Base-by-base conservation (phyloP, 192 early-diverging fungal genomes). In the Globomyces pollinis-pini region DNA sequence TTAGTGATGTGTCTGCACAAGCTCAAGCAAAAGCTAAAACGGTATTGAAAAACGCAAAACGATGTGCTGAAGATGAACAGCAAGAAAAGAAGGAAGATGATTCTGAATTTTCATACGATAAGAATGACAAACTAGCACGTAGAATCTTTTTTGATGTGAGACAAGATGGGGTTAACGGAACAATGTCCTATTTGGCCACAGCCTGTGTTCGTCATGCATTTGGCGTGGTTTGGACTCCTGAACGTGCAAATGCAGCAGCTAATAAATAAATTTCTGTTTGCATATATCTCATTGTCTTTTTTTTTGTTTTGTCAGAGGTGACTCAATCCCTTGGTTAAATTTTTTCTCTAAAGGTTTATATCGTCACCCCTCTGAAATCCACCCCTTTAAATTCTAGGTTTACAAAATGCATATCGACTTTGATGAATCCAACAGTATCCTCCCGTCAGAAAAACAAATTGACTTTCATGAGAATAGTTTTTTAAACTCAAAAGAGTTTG, bases 81-180 rank as follows among this genome's bases (percentile, higher is more conserved):
- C 7, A 13, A 55, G 33, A 21, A 55, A 35, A 62, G 43, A 54
- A 55, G 50, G 2, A 44, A 38, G 34, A 12, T 6, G 60, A n/a
- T n/a, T 3, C 44, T 9, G 72, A 79, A 16, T 57, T 76, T 24
- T 65, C 66, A 9, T 80, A 84, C 65, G 79, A 85, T 21, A 57
- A 71, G 24, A 78, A 91, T 55, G 81, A 84, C 34, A 67, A 57
- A 0, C 50, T 88, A 36, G 86, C 85, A 1, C 71, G 85, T 4
- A 63, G 77, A 3, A 71, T 90, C 72, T 91, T 91, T 65, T 91
- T 81, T 72, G 90, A 91, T 71, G 44, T 91, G 56, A 81, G 83
- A 1, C 81, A 81, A 57, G 77, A 84, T 21, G 85, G 84, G 7
- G 65, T 68, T 24, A 66, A 75, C n/a, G 85, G 86, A 6, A 88